Percentiles rank a stretch among this genome's conserved stretches.
Evolutionary conservation across 169 alveolate species (phyloP).

Genomic region (Neospora caninum): DNA sequence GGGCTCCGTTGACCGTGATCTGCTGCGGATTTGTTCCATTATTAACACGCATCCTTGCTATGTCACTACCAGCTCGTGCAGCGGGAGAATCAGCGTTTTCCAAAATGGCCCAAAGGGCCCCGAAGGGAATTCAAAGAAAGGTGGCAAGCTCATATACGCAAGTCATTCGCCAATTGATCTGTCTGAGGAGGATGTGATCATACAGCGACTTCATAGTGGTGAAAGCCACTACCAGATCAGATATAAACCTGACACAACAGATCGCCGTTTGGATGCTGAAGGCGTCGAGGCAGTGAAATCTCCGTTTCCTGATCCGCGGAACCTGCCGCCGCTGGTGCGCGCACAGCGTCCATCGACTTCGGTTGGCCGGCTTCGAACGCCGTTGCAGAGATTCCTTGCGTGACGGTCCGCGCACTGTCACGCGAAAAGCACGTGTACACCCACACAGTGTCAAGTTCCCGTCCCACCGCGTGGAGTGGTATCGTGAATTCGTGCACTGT

Average conservation of each 20-base stretch:
- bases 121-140: conserved; percentile 25
- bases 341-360: too few relatives aligned
- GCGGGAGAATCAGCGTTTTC: conserved; percentile 38
- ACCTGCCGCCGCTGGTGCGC: too few relatives aligned
- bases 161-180: background rate
- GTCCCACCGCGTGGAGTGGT: too few relatives aligned
- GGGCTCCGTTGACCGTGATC: conserved; percentile 34
- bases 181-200: background rate
- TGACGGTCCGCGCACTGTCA: too few relatives aligned
- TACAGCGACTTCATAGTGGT: background rate
- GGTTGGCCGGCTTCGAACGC: too few relatives aligned
- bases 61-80: conserved; percentile 57
- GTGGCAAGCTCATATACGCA: conserved; percentile 16
- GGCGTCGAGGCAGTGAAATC: too few relatives aligned
- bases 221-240: background rate
- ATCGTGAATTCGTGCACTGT: too few relatives aligned
- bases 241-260: background rate
- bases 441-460: too few relatives aligned
- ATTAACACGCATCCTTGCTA: background rate
- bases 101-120: background rate
- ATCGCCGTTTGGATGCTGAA: too few relatives aligned
- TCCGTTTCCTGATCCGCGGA: too few relatives aligned
- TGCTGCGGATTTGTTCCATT: background rate
- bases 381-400: too few relatives aligned
- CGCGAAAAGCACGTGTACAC: too few relatives aligned